Conservation (phyloP, 1,284 basidiomycete genomes). For the Ustilago bromivora region DNA sequence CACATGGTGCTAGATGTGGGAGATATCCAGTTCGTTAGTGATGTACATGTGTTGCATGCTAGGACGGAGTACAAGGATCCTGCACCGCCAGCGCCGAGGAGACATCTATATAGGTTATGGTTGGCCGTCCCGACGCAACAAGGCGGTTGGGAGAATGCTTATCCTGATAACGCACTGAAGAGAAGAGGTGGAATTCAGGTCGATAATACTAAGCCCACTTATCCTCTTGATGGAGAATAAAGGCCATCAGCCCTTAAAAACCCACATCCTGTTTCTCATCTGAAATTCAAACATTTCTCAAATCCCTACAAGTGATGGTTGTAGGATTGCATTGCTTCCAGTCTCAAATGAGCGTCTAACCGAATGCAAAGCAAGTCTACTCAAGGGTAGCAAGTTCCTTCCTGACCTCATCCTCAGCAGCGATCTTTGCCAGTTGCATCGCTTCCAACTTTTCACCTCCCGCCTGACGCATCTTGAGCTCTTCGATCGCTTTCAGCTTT, state of each 20-base stretch:
- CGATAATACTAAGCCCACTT: conserved; percentile 68
- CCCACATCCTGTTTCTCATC: background rate
- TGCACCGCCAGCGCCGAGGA: conserved; percentile 67
- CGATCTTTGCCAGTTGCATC: conserved; percentile 95
- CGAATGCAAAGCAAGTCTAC: conserved; percentile 13
- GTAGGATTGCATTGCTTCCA: background rate
- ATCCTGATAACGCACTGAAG: conserved; percentile 68
- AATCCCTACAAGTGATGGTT: background rate
- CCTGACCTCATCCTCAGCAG: conserved; percentile 83
- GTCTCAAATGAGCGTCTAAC: too few species aligned
- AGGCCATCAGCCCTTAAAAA: background rate
- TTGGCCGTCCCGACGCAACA: conserved; percentile 69
- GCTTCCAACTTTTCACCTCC: conserved; percentile 89
- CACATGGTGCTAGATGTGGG: conserved; percentile 72
- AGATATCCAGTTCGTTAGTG: conserved; percentile 62
- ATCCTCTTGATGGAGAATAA: conserved; percentile 71
- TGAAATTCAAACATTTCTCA: background rate
- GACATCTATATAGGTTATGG: conserved; percentile 72
- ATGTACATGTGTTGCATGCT: conserved; percentile 70
- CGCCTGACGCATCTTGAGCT: conserved; percentile 88
- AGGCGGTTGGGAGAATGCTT: conserved; percentile 71
- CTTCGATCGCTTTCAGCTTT: conserved; percentile 94
- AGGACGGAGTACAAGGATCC: conserved; percentile 71
- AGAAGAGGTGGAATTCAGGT: conserved; percentile 69
- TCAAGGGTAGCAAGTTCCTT: conserved; percentile 78